Base-by-base conservation (phyloP, 805 yeast species). In the Yamadazyma phyllophila region DNA sequence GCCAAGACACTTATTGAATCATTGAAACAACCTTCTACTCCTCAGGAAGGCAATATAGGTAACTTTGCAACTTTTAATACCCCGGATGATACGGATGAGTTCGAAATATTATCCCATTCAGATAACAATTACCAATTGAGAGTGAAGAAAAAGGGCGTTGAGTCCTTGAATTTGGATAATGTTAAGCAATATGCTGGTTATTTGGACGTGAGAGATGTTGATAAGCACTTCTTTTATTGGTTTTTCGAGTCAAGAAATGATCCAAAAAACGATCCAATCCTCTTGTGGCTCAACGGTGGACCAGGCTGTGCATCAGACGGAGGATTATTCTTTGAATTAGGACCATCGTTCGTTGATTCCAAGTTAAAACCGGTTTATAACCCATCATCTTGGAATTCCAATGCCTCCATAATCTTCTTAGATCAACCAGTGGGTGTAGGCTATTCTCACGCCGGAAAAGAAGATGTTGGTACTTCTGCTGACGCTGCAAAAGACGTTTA, bases 141-240 rank as follows among this genome's bases (percentile, higher is more conserved):
- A 30, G 37, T 44, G 8, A 50, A 45, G 30, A 37, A 40, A 17
- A 9, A 31, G 4, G 36, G 32, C 29, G 92, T 94, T 10, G 70
- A 73, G 47, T 71, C 65, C 31, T 75, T 90, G 54, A 94, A 92
- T 11, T 67, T 90, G 41, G 97, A 90, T 67, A 63, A 74, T 2
- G 96, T 87, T 39, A 79, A 83, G 58, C 96, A 88, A 62, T 82
- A 77, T 62, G 74, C 88, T 16, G 96, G 96, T 35, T 88, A 88
- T 65, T 77, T 88, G 60, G 96, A 88, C 62, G 81, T 85, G 39
- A 77, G 71, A 46, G 82, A 80, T 41, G 86, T 80, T 49, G 96
- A 88, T 54, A 60, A 61, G 51, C 67, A 63, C 45, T 59, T 63
- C 40, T 63, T 63, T 49, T 63, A 57, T 49, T 63, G 65, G 64